Base-by-base conservation (phyloP, 129 eudicot species). In the Flaveria robusta region DNA sequence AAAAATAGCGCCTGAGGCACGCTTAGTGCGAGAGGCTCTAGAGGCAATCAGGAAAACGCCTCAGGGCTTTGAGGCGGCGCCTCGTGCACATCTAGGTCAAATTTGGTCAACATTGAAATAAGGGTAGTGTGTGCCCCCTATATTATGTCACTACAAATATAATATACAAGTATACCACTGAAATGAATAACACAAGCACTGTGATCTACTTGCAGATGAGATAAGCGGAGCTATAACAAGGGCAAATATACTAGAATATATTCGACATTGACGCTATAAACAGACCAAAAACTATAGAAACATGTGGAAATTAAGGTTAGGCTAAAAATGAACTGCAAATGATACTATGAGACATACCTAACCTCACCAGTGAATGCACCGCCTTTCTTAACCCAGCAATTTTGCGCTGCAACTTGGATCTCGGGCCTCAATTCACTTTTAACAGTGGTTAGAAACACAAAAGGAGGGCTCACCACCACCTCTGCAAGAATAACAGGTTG, bases 361-460 rank as follows among this genome's bases (percentile, higher is more conserved):
- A 93, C 88, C 45, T 93, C 97, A 79, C 98, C 98, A 27, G 98
- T 93, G 86, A 71, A 93, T 39, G 98, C 98, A 82, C 98, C 98
- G 10, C 98, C 97, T 62, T 93, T 93, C 88, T 87, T 87, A 34
- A 93, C 98, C 98, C 98, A 93, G 77, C 97, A 93, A 75, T 93
- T 93, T 74, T 93, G 98, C 54, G 98, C 98, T 0, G 97, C 97
- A 55, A 93, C 97, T 49, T 93, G 98, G 78, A 93, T 80, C 12
- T 93, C 97, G 51, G 97, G 83, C 72, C 95, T 86, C 86, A 93
- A 73, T 74, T 69, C 79, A 81, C 81, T 75, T 72, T 93, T 87
- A 43, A 88, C 97, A 54, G 83, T 1, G 24, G 95, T 84, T 74
- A 93, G 97, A 79, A 88, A 91, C 82, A 93, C 98, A 74, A 66